phyloP scores from a whole-genome alignment of 345 rosid species.

The Schrenkiella parvula region DNA sequence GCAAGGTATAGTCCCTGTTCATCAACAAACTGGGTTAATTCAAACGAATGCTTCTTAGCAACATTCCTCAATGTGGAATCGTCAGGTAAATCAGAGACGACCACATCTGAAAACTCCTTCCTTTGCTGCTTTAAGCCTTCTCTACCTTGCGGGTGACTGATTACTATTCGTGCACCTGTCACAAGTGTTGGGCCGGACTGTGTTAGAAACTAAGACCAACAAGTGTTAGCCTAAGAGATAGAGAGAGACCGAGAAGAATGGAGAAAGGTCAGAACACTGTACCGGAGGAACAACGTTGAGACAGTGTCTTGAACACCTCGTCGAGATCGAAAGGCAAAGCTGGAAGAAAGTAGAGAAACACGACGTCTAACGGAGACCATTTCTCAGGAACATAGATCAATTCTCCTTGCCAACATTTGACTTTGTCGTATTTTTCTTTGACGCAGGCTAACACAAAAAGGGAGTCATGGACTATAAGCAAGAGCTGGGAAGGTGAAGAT shows the following conservation, averaged over 20 bases:
- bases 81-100: slow-evolving; percentile 78
- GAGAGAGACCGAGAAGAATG: background rate
- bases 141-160: slow-evolving; percentile 83
- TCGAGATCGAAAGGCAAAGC: slow-evolving; percentile 65
- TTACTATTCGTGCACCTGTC: slow-evolving; percentile 76
- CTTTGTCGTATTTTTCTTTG: slow-evolving; percentile 72
- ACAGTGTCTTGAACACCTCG: slow-evolving; percentile 48
- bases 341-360: slow-evolving; percentile 80
- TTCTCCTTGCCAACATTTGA: slow-evolving; percentile 98
- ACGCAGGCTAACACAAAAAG: slow-evolving; percentile 66
- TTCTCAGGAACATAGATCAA: slow-evolving; percentile 68
- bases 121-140: slow-evolving; percentile 56
- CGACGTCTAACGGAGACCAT: slow-evolving; percentile 84
- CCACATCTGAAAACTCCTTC: slow-evolving; percentile 53
- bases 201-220: slow-evolving; percentile 8
- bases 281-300: slow-evolving; percentile 65
- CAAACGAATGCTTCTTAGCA: slow-evolving; percentile 53
- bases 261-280: slow-evolving; percentile 17
- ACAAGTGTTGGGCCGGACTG: background rate
- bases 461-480: slow-evolving; percentile 83
- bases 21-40: slow-evolving; percentile 53
- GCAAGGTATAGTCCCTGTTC: slow-evolving; percentile 72
- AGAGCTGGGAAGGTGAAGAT: slow-evolving; percentile 44
- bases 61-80: slow-evolving; percentile 44
- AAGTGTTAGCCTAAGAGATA: background rate